Percentiles rank a stretch among this genome's conserved stretches.
phyloP scores from a whole-genome alignment of 306 rosid genomes.

The Corylus americana region DNA sequence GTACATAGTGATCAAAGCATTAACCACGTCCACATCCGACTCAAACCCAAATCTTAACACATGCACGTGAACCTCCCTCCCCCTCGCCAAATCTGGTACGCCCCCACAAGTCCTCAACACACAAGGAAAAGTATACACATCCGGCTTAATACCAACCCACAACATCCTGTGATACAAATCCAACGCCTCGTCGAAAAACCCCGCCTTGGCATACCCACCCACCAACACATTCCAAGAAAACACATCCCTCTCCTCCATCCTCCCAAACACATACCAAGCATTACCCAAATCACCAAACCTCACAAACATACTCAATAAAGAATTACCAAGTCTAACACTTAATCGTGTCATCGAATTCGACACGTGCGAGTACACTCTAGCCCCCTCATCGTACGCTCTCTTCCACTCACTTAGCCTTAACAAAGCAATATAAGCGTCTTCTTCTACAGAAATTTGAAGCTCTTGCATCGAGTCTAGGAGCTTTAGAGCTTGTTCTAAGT shows the following conservation, averaged over 20 bases:
- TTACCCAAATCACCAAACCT: conserved; percentile 79
- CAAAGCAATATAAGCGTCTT: conserved; percentile 61
- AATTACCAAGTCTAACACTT: conserved; percentile 71
- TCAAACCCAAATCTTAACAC: conserved; percentile 78
- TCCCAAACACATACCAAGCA: conserved; percentile 94
- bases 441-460: conserved; percentile 61
- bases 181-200: conserved; percentile 80
- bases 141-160: conserved; percentile 88
- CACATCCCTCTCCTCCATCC: conserved; percentile 72
- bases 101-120: conserved; percentile 90
- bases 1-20: conserved; percentile 87
- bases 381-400: conserved; percentile 69
- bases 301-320: conserved; percentile 84
- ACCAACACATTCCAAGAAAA: conserved; percentile 95
- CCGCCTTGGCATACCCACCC: conserved; percentile 91
- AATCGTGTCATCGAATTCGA: conserved; percentile 45
- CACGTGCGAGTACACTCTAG: conserved; percentile 49
- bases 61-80: conserved; percentile 83
- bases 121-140: conserved; percentile 90
- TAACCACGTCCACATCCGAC: conserved; percentile 81
- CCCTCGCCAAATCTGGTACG: conserved; percentile 66
- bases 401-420: conserved; percentile 78
- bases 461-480: conserved; percentile 73
- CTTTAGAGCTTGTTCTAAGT: conserved; percentile 58
- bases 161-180: conserved; percentile 84